Base-by-base conservation (phyloP, 164 flowering plant species). In the Litsea cubeba region DNA sequence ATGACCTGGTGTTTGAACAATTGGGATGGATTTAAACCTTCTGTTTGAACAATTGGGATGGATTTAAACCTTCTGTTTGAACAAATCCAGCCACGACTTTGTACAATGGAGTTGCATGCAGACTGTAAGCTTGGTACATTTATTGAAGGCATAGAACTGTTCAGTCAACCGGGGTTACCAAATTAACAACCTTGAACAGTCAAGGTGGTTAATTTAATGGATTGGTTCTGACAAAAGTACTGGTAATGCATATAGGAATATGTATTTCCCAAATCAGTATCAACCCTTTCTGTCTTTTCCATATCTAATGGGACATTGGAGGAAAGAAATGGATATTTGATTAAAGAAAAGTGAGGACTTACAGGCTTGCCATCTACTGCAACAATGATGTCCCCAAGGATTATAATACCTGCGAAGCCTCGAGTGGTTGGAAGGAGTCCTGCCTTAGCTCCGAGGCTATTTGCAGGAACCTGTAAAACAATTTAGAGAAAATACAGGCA, bases 391-490 rank as follows among this genome's bases (percentile, higher is more conserved):
- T 95, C 99, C 20, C 97, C 98, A 15, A 91, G 90, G 24, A 93
- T 50, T 57, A 95, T 91, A 67, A 89, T 95, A 62, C 99, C 98
- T 67, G 97, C 90, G 81, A 95, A 91, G 26, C 99, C 97, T 81
- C 97, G 87, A 3, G 88, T 81, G 5, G 96, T 95, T 20, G 99
- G 87, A 74, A 80, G 82, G 73, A 95, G 32, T 25, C 99, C 97
- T 68, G 91, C 95, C 82, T 91, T 89, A 65, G 92, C 95, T 65
- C 93, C 97, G 73, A 81, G 74, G 82, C 98, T 87, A 76, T 87
- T 87, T 75, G 71, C 85, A 23, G 92, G 97, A 71, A 95, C 94
- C 98, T 95, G 71, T 25, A 35, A 54, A 12, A 66, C 18, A 74
- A 74, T 26, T 32, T n/a, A 74, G 26, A 74, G 26, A 40, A 28